Evolutionary conservation across 2,329 filamentous ascomycete genomes (phyloP), one percentile per base, ranked within the genome.

Genomic region (Aureobasidium namibiae): DNA sequence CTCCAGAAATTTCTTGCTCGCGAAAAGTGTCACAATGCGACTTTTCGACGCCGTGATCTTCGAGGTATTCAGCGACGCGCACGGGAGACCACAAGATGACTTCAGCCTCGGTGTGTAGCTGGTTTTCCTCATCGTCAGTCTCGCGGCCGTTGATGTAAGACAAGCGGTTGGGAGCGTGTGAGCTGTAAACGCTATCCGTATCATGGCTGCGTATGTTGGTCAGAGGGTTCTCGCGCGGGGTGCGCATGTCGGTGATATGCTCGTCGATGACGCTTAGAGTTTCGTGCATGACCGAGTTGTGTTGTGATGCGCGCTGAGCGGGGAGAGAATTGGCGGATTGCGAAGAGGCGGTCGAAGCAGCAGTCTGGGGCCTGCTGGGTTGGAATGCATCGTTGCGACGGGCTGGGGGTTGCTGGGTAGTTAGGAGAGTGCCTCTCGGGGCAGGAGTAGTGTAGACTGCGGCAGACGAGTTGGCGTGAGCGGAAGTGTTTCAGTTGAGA

Each of bases 261-360:
- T 97, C 92, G 71, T 97, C 88, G 67, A 97, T 97, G 61, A 97
- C 92, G 68, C 91, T 96, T 54, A 97, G 76, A 0, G 92, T 96
- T 72, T 97, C 92, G 70, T 92, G 91, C 78, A 97, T 88, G 52
- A 96, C 92, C 11, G 89, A 88, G 68, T 85, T 88, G 57, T 76
- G 57, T 29, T 50, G 76, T 73, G 60, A 63, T 4, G 60, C 50
- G 42, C 54, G 54, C 31, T 57, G 54, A 11, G 54, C 24, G 7
- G 44, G 54, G 10, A 26, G 21, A 26, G 38, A n/a, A 16, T 8
- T 29, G 31, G 42, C 18, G 21, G 54, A 39, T 33, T 41, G 38
- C 16, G 23, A 31, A 2, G 54, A 48, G 26, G 42, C 6, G 41
- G 54, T 18, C 16, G 54, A 57, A 54, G 50, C 24, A 13, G 53